Conservation (phyloP, 768 basidiomycete genomes). For the Leucocoprinus birnbaumii region DNA sequence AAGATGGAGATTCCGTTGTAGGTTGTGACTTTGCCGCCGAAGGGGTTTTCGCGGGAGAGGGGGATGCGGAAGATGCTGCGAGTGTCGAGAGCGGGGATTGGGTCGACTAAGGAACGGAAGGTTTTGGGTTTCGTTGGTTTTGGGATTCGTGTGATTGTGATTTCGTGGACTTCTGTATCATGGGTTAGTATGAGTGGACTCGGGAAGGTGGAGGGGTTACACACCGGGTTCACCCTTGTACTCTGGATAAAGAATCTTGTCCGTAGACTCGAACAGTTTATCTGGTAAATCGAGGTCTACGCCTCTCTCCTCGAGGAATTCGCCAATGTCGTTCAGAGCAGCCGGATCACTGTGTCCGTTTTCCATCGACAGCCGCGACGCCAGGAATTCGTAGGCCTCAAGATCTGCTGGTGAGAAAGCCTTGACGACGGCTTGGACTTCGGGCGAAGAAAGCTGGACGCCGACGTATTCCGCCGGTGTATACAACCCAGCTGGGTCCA, state of each 20-base stretch:
- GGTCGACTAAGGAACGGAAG: constrained; percentile 58
- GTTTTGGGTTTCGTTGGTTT: not conserved
- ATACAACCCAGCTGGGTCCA: constrained; percentile 1
- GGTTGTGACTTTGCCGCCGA: constrained; percentile 58
- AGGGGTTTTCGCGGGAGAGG: constrained; percentile 48
- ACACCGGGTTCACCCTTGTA: not conserved
- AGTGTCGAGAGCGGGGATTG: constrained; percentile 61
- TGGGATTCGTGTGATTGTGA: not conserved
- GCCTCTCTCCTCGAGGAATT: not conserved
- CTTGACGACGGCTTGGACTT: not conserved
- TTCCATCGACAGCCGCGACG: not conserved
- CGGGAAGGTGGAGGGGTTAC: not conserved
- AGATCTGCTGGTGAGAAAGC: not conserved
- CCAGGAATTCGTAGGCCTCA: not conserved
- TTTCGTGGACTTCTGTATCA: not conserved
- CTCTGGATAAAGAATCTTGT: not conserved
- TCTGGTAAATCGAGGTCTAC: not conserved
- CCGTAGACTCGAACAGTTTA: not conserved
- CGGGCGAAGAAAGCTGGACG: not conserved
- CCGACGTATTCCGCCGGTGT: constrained; percentile 1
- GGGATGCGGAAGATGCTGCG: constrained; percentile 52
- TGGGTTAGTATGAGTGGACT: not conserved
- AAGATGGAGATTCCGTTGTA: constrained; percentile 76
- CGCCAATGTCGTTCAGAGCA: constrained; percentile 2
- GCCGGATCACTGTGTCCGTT: not conserved